These are phyloP conservation scores for Hansenula anomala DNA, from an alignment of 1,139 yeast genomes.

Conservation along the genomic window DNA sequence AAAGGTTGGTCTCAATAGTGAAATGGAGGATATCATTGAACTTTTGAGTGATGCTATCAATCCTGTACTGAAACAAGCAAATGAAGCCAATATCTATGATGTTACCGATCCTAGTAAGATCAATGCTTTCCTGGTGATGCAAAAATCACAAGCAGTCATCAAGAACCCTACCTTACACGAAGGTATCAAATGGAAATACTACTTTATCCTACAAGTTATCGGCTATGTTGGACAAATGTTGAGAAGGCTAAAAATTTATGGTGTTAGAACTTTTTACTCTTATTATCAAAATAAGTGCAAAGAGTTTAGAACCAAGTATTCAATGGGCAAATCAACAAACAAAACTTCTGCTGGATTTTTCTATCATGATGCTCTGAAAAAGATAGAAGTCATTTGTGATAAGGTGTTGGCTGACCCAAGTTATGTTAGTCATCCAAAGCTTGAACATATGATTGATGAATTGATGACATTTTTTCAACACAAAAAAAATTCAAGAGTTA, in stretches of 20 bases:
- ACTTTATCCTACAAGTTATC: constrained; percentile 54
- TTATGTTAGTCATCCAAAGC: constrained; percentile 71
- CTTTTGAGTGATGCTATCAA: constrained; percentile 54
- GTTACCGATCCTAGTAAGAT: constrained; percentile 61
- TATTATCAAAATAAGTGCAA: constrained; percentile 54
- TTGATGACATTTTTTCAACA: constrained; percentile 48
- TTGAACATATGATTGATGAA: constrained; percentile 56
- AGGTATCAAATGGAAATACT: constrained; percentile 69
- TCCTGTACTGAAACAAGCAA: constrained; percentile 63
- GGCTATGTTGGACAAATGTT: constrained; percentile 74
- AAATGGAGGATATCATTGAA: constrained; percentile 47
- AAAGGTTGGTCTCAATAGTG: constrained; percentile 47
- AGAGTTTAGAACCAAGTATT: constrained; percentile 56
- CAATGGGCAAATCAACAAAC: constrained; percentile 41
- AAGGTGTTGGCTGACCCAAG: constrained; percentile 33
- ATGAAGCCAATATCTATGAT: constrained; percentile 56
- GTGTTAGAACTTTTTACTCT: constrained; percentile 68
- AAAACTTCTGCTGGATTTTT: constrained; percentile 59
- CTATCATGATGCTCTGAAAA: constrained; percentile 41
- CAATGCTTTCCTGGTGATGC: constrained; percentile 69
- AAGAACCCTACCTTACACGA: constrained; percentile 52
- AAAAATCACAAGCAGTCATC: constrained; percentile 54
- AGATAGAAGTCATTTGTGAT: constrained; percentile 42
- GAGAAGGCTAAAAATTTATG: constrained; percentile 71
- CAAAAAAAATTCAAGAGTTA: constrained; percentile 59